Conservation (phyloP, 306 rosid species). For the Gillenia trifoliata region DNA sequence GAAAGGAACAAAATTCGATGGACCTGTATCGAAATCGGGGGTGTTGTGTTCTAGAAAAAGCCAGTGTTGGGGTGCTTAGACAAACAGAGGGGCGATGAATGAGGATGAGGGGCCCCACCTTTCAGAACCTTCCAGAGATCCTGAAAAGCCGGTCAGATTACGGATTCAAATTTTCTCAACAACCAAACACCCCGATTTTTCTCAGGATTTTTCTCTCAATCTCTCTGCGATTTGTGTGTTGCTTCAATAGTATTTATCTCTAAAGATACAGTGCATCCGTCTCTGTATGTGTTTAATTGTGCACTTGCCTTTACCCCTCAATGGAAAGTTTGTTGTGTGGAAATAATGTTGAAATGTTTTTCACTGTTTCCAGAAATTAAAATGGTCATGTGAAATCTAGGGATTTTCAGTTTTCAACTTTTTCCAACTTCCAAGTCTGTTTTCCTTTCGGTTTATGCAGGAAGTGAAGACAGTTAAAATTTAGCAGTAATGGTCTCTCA, state of each 20-base stretch:
- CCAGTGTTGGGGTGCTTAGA: conserved; percentile 30
- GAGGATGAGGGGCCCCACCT: conserved; percentile 36
- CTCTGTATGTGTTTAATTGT: background rate
- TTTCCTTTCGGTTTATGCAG: too few relatives aligned
- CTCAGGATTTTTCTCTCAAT: background rate
- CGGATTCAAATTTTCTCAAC: background rate
- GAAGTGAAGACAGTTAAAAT: too few relatives aligned
- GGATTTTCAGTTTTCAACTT: too few relatives aligned
- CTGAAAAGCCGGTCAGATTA: background rate
- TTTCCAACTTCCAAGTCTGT: too few relatives aligned
- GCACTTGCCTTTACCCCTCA: background rate
- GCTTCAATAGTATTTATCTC: too few relatives aligned
- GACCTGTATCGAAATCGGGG: conserved; percentile 47
- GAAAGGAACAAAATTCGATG: conserved; percentile 11
- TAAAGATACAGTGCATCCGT: too few relatives aligned
- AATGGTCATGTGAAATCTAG: too few relatives aligned
- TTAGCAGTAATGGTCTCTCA: too few relatives aligned
- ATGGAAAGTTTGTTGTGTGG: background rate
- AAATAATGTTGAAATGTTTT: background rate
- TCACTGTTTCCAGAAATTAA: background rate
- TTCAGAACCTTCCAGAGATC: conserved; percentile 18
- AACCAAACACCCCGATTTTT: background rate
- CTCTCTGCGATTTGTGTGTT: background rate
- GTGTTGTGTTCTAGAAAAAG: conserved; percentile 78
- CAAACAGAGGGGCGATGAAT: conserved; percentile 19